These are phyloP conservation scores for Nicotiana obtusifolia DNA, from an alignment of 257 asterid genomes.

Conservation along the genomic window DNA sequence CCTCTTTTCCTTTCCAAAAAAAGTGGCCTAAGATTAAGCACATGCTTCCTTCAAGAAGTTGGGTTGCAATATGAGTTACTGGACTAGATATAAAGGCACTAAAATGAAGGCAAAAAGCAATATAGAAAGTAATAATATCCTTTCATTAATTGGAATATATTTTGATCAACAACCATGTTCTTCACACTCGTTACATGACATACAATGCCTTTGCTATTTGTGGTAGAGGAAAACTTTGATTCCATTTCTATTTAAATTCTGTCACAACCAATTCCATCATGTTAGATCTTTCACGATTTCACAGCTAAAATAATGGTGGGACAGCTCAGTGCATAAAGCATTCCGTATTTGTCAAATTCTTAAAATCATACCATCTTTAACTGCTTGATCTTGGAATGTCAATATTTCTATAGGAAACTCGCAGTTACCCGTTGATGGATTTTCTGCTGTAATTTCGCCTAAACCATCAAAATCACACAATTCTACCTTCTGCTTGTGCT, in stretches of 20 bases:
- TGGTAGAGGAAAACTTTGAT: not conserved
- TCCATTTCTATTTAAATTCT: too few relatives aligned
- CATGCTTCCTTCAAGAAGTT: not conserved
- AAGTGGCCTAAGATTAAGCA: not conserved
- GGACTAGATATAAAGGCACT: not conserved
- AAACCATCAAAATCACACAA: conserved; percentile 30
- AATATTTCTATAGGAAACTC: conserved; percentile 22
- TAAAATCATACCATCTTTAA: not conserved
- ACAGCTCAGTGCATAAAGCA: too few relatives aligned
- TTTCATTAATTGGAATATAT: not conserved
- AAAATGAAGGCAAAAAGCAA: not conserved
- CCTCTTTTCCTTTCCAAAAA: too few relatives aligned
- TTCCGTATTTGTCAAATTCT: not conserved
- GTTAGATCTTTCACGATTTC: too few relatives aligned
- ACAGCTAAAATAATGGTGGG: too few relatives aligned
- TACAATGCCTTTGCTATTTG: not conserved
- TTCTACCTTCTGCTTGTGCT: conserved; percentile 13
- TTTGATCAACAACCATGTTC: not conserved
- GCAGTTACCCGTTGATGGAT: conserved; percentile 27
- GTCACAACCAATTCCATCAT: too few relatives aligned
- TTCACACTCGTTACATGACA: not conserved
- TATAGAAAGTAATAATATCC: not conserved
- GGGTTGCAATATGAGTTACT: not conserved
- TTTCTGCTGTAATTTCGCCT: conserved; percentile 22
- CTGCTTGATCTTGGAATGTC: not conserved